Base-by-base conservation (phyloP, 2,329 filamentous ascomycete genomes). In the Xylaria sp. region DNA sequence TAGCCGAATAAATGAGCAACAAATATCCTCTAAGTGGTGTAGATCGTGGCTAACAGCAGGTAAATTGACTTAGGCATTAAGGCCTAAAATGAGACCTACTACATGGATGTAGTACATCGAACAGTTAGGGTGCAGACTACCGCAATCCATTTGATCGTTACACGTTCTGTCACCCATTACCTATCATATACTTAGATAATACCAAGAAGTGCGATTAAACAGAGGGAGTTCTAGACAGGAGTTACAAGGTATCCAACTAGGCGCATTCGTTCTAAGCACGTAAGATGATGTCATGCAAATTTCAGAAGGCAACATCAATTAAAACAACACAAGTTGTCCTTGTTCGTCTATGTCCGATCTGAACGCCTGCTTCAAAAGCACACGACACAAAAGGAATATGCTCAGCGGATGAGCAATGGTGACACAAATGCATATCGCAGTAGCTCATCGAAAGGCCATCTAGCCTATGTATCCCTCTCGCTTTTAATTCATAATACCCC, bases 331-430 rank as follows among this genome's bases (percentile, higher is more conserved):
- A 71, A 61, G 74, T 69, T 74, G 71, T 67, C 73, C 71, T 55
- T 71, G 36, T 73, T 70, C 76, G 74, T 77, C 76, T 78, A 78
- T 76, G 67, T 73, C 75, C 75, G 69, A 72, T 73, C 72, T 75
- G 68, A 78, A 78, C 77, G 76, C 77, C 77, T 76, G 75, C 73
- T 77, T 71, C 68, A 55, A 71, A 72, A 73, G 74, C 71, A 64
- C 67, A 71, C 68, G 67, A 70, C 54, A 69, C 67, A 69, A 71
- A 67, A 63, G 59, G 67, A 65, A 63, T 57, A 60, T 63, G 68
- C 67, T 66, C 67, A 47, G 63, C 50, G 39, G 50, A 58, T 65
- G 56, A 67, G 61, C 61, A 51, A 36, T 11, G 47, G 60, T 47
- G 21, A 45, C 57, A 51, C 51, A 54, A 32, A 45, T 60, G 56